phyloP scores from a whole-genome alignment of 345 rosid species.

The Lepidium sativum region DNA sequence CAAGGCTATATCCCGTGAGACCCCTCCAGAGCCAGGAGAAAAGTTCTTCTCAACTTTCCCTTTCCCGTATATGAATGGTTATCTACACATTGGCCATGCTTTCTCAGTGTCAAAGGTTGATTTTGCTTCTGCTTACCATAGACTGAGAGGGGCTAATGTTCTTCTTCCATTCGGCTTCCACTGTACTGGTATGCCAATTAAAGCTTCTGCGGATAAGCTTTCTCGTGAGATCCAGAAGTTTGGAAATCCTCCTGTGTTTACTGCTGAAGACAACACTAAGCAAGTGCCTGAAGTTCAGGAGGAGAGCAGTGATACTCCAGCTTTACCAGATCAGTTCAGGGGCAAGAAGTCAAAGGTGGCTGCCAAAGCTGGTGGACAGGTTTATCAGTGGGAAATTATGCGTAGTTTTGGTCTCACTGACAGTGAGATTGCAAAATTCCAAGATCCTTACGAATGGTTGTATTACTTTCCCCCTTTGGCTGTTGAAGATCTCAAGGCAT shows the following conservation, averaged over 20 bases:
- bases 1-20: slow-evolving; percentile 47
- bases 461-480: slow-evolving; percentile 74
- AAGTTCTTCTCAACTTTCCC: slow-evolving; percentile 78
- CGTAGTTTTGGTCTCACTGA: slow-evolving; percentile 78
- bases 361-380: slow-evolving; percentile 74
- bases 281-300: slow-evolving; percentile 29
- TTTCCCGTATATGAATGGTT: slow-evolving; percentile 80
- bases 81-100: slow-evolving; percentile 78
- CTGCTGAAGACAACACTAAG: slow-evolving; percentile 20
- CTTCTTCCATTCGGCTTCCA: slow-evolving; percentile 84
- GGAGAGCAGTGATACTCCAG: slow-evolving; percentile 25
- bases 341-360: slow-evolving; percentile 86
- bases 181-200: slow-evolving; percentile 96
- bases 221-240: slow-evolving; percentile 55
- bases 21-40: slow-evolving; percentile 42
- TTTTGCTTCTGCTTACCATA: slow-evolving; percentile 83
- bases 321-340: slow-evolving; percentile 49
- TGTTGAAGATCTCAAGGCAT: slow-evolving; percentile 60
- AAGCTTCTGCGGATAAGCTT: slow-evolving; percentile 95
- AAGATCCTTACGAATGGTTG: slow-evolving; percentile 75
- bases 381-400: slow-evolving; percentile 94
- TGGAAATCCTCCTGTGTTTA: slow-evolving; percentile 71
- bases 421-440: slow-evolving; percentile 56
- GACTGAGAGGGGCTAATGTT: slow-evolving; percentile 80
- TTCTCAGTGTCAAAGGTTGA: slow-evolving; percentile 76